Conservation (phyloP, 805 yeast species). For the Saccharomycopsis sp. region DNA sequence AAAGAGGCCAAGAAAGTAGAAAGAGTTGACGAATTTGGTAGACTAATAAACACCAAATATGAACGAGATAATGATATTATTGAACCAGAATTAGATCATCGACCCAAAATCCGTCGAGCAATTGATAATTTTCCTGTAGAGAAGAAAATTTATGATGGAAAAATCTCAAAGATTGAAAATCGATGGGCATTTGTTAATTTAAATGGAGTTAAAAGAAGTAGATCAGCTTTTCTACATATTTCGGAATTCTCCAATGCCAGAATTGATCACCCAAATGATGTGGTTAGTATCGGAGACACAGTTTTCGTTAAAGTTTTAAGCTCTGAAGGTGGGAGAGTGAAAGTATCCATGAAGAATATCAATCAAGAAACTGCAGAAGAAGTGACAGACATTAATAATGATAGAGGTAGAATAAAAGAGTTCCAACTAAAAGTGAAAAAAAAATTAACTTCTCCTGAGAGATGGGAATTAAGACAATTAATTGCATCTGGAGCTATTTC, state of each 20-base stretch:
- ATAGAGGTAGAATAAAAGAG: too few species aligned
- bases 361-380: slow-evolving; percentile 58
- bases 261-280: slow-evolving; percentile 47
- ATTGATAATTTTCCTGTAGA: too few species aligned
- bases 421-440: slow-evolving; percentile 27
- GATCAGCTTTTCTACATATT: slow-evolving; percentile 65
- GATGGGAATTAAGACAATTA: slow-evolving; percentile 83
- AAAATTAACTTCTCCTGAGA: slow-evolving; percentile 71
- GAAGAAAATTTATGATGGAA: slow-evolving; percentile 51
- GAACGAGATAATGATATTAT: slow-evolving; percentile 11
- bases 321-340: slow-evolving; percentile 35
- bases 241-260: slow-evolving; percentile 52
- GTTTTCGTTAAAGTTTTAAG: slow-evolving; percentile 54
- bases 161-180: slow-evolving; percentile 44
- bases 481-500: slow-evolving; percentile 69
- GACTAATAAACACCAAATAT: slow-evolving; percentile 1
- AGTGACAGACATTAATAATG: too few species aligned
- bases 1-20: too few species aligned
- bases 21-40: slow-evolving; percentile 11
- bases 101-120: too few species aligned
- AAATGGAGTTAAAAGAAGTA: slow-evolving; percentile 7
- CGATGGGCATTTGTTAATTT: slow-evolving; percentile 76
- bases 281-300: slow-evolving; percentile 42
- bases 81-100: slow-evolving; percentile 31
- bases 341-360: slow-evolving; percentile 58